Conservation (phyloP, 108 stramenopile species). For the Skeletonema tropicum region DNA sequence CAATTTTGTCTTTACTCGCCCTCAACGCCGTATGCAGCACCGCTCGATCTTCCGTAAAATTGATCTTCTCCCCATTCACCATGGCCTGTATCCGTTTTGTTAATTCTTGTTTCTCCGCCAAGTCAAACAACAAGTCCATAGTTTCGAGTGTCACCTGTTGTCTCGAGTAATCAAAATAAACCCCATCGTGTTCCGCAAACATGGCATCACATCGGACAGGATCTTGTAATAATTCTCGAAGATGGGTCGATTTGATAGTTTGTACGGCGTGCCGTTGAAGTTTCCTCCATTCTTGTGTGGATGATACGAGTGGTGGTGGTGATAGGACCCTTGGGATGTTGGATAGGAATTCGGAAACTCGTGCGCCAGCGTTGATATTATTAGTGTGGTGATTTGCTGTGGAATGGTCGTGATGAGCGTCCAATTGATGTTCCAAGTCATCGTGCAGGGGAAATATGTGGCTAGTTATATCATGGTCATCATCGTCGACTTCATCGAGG, state of each 20-base stretch:
- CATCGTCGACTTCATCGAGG: conserved; percentile 10
- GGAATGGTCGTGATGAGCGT: conserved; percentile 9
- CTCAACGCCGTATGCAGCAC: conserved; percentile 98
- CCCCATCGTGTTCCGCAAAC: conserved; percentile 87
- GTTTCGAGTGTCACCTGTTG: conserved; percentile 84
- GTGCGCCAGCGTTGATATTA: conserved; percentile 4
- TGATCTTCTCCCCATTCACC: conserved; percentile 93
- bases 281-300: conserved; percentile 74
- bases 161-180: conserved; percentile 87
- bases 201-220: conserved; percentile 65
- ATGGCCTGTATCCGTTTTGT: conserved; percentile 84
- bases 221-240: conserved; percentile 82
- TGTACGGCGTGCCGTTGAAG: conserved; percentile 66
- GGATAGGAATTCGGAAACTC: conserved; percentile 16
- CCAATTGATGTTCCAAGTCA: conserved; percentile 4
- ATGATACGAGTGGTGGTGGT: conserved; percentile 56
- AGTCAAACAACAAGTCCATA: conserved; percentile 74
- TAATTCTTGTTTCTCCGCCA: conserved; percentile 74
- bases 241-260: conserved; percentile 62
- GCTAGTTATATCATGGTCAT: conserved; percentile 5
- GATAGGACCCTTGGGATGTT: conserved; percentile 16
- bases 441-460: neutral
- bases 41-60: conserved; percentile 96
- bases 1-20: conserved; percentile 64
- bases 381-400: conserved; percentile 5